Base-by-base conservation (phyloP, 129 eudicot genomes). In the Helichrysum umbraculigerum region DNA sequence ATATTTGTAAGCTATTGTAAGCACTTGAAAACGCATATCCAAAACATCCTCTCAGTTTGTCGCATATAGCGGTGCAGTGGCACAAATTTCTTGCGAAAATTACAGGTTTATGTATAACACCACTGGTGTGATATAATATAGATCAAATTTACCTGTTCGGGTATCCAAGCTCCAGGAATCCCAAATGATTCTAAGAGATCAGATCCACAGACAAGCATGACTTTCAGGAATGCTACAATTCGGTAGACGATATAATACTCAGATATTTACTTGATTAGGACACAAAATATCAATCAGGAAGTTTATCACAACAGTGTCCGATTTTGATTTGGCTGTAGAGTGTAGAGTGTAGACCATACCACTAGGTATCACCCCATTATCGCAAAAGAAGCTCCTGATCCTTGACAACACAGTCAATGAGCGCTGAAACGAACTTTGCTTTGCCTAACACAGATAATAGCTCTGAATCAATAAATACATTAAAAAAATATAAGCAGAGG, bases 141-240 rank as follows among this genome's bases (percentile, higher is more conserved):
- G 33, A 19, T 33, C 17, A 10, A 41, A 21, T 16, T 79, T 81
- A 93, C 98, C 97, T 93, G 96, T 50, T 91, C 98, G 17, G 88
- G 98, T 54, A 88, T 84, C 98, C 98, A 93, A 72, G 81, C 79
- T 71, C 97, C 96, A 68, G 97, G 96, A 71, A 66, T 79, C 72
- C 85, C 76, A 76, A 94, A 91, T 70, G 98, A 94, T 85, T 88
- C 89, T 47, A 94, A 84, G 50, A 94, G 75, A 79, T 94, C 96
- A 69, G 98, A 94, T 33, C 98, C 98, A 71, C 97, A 94, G 4
- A 90, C 91, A 72, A 94, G 91, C 97, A 94, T 85, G 78, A 94
- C 96, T 82, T 85, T 88, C 12, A 91, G 82, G 56, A 54, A 74
- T 72, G 60, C 97, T 91, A 71, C 75, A 63, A 75, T 66, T 50